Evolutionary conservation across 1,139 yeast species (phyloP), one percentile per base, ranked within the genome.

Genomic region (Saccharomyces uvarum): DNA sequence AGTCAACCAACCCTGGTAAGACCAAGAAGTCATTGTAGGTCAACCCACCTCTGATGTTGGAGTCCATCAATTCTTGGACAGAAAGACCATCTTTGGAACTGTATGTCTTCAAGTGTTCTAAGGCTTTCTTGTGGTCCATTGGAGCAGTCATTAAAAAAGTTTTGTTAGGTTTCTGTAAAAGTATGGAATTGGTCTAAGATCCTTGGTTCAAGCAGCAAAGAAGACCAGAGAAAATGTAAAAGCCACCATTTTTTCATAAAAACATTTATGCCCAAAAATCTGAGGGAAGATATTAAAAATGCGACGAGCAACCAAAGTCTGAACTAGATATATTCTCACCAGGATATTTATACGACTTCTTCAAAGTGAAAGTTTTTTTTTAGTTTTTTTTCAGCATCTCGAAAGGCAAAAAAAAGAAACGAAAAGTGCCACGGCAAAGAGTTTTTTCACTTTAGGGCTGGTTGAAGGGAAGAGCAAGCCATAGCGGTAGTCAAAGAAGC

Each of bases 21-120:
- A 93, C 81, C 73, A 93, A 81, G 73, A 93, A 88, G 76, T 93
- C 99, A 70, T 93, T 95, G 78, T 95, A 93, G 61, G 99, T 93
- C 70, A 93, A 82, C 57, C 99, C 99, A 73, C 99, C 99, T 75
- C 95, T 86, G 66, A 77, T 75, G 64, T 82, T 77, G 53, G 97
- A 89, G 77, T 93, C 96, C 86, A 95, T 88, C 75, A 93, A 82
- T 64, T 88, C 81, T 58, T 81, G 77, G 68, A 88, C 86, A 62
- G 88, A 85, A 64, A 93, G 81, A 61, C 99, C 99, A 73, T 93
- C 99, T 70, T 80, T 84, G 65, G 77, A 73, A 59, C 80, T 64
- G 78, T 88, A 91, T 61, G 80, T 74, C 61, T 80, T 75, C 63
- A 93, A 80, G 71, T 77, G 77, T 58, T 84, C 81, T 59, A 85